Percentiles rank a stretch among this genome's conserved stretches.
Conservation (phyloP, 805 yeast genomes). For the Limtongia smithiae region DNA sequence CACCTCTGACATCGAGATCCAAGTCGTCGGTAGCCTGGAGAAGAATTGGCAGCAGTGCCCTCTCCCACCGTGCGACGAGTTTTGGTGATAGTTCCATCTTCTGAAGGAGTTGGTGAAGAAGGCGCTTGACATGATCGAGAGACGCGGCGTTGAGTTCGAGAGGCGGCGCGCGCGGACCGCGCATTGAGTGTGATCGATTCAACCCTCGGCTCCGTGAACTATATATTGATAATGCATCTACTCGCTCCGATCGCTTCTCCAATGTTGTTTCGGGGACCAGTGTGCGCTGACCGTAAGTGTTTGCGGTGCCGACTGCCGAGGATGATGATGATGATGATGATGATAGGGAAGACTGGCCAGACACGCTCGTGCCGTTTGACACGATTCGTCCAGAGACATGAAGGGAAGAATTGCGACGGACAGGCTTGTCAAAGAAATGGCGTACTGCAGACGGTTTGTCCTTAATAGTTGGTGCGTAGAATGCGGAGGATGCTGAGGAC, state of each 20-base stretch:
- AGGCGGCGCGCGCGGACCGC: constrained; percentile 38
- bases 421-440: constrained; percentile 21
- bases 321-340: not conserved
- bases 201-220: constrained; percentile 8
- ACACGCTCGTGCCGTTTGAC: not conserved
- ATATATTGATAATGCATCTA: no score
- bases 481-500: constrained; percentile 14
- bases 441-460: constrained; percentile 26
- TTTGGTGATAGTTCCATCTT: constrained; percentile 52
- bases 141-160: constrained; percentile 30
- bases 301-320: no score
- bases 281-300: no score
- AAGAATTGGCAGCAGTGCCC: constrained; percentile 49
- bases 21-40: constrained; percentile 55
- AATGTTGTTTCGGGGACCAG: no score
- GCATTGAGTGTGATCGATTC: constrained; percentile 25
- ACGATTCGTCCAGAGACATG: constrained; percentile 12
- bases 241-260: no score
- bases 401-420: constrained; percentile 5
- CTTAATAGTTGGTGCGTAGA: constrained; percentile 16
- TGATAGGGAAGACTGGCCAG: not conserved
- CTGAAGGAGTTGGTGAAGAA: constrained; percentile 56
- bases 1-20: constrained; percentile 55
- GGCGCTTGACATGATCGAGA: constrained; percentile 47
- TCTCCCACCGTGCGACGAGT: constrained; percentile 56